Base-by-base conservation (phyloP, 768 basidiomycete genomes). In the Kwoniella newhampshirensis region DNA sequence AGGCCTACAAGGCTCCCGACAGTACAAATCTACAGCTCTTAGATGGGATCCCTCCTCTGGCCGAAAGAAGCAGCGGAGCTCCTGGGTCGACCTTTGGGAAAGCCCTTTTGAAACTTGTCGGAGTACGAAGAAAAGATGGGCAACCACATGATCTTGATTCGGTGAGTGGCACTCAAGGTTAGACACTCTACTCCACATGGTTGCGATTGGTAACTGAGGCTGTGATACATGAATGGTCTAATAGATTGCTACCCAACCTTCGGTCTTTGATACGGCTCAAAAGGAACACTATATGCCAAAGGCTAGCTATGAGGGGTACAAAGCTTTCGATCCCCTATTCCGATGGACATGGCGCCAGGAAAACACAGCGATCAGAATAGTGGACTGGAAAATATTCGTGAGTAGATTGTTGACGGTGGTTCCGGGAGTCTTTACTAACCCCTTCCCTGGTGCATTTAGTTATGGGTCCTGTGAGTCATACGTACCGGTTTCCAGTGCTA, bases 321-420 rank as follows among this genome's bases (percentile, higher is more conserved):
- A 83, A 62, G 80, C 85, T 1, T 87, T 88, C 64, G 83, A 87
- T 67, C 82, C 84, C 1, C 48, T 73, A 15, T 85, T 85, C 18
- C 81, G 86, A 7, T 87, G 86, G 86, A 86, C 86, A 8, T 86
- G 82, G 82, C 69, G 83, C 37, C 85, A 87, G 72, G 86, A 87
- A 74, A 78, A 78, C 72, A 82, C 82, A 53, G 51, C 79, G 40
- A 18, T 47, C 2, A 81, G 85, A 46, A 85, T 82, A 66, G 80
- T 85, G 7, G 86, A 87, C 75, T 66, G 77, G 52, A 79, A 81
- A 28, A 82, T 88, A 62, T 82, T 84, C 78, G 63, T 83, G 41
- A 57, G 66, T 62, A 13, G 28, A 7, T n/a, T 25, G n/a, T n/a
- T n/a, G n/a, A n/a, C n/a, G n/a, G n/a, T n/a, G n/a, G n/a, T n/a